Evolutionary conservation across 169 alveolate species (phyloP).

Genomic region (Eimeria praecox): DNA sequence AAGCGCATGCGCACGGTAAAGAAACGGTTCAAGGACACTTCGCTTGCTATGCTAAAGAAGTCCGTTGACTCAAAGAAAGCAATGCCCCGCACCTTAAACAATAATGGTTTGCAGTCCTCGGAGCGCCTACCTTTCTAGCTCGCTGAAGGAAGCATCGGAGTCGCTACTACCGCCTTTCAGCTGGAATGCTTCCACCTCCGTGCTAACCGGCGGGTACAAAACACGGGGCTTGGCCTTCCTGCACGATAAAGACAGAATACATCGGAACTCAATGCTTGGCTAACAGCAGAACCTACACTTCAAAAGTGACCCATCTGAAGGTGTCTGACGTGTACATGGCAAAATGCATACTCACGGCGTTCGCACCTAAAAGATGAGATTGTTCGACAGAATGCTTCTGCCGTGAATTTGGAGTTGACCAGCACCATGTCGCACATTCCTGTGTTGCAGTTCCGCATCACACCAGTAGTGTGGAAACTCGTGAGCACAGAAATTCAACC

Average conservation of each 20-base stretch:
- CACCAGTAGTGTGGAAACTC: slow-evolving; percentile 73
- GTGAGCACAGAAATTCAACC: not conserved
- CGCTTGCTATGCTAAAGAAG: not conserved
- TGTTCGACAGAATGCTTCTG: slow-evolving; percentile 82
- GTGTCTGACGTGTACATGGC: not conserved
- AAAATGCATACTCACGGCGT: not conserved
- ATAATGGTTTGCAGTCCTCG: not conserved
- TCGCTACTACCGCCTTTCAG: not conserved
- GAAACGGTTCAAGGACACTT: not conserved
- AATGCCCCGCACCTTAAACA: not conserved
- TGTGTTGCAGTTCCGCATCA: slow-evolving; percentile 77
- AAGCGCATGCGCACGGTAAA: not conserved
- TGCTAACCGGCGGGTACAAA: slow-evolving; percentile 49
- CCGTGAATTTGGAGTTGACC: slow-evolving; percentile 90
- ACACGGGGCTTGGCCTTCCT: slow-evolving; percentile 44
- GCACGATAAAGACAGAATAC: not conserved
- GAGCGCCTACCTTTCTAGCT: slow-evolving; percentile 24
- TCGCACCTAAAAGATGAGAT: slow-evolving; percentile 84
- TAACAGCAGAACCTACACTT: not conserved
- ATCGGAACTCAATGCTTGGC: not conserved
- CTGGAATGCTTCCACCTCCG: slow-evolving; percentile 33
- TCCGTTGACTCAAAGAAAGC: not conserved
- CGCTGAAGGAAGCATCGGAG: slow-evolving; percentile 3
- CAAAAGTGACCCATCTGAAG: not conserved
- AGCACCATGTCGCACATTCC: slow-evolving; percentile 84